Evolutionary conservation across 1,139 yeast genomes (phyloP).

Genomic region (Candida labiduridarum): DNA sequence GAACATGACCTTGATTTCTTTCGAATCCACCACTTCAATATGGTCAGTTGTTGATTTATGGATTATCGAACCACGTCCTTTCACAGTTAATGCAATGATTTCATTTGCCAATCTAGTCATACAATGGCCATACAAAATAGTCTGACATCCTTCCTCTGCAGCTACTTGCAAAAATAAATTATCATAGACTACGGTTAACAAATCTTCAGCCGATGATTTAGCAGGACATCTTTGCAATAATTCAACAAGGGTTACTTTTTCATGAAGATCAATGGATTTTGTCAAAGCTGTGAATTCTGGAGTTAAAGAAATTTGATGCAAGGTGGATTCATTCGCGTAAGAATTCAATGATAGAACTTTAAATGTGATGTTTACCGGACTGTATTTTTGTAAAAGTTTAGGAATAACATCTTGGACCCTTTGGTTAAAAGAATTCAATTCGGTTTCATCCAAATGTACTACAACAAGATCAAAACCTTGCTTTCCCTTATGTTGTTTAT

Average conservation of each 20-base stretch:
- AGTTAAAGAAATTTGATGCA: constrained; percentile 30
- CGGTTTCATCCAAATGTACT: constrained; percentile 51
- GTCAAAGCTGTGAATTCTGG: constrained; percentile 30
- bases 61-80: constrained; percentile 81
- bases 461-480: constrained; percentile 69
- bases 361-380: constrained; percentile 30
- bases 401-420: constrained; percentile 21
- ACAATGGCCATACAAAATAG: constrained; percentile 72
- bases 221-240: constrained; percentile 42
- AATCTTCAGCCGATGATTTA: constrained; percentile 66
- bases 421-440: constrained; percentile 19
- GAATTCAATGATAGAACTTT: constrained; percentile 42
- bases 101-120: constrained; percentile 85
- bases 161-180: constrained; percentile 56
- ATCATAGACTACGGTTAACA: constrained; percentile 50
- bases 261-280: constrained; percentile 8
- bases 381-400: constrained; percentile 23
- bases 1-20: constrained; percentile 48
- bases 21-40: constrained; percentile 26
- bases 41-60: constrained; percentile 56
- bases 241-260: constrained; percentile 21
- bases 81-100: constrained; percentile 78
- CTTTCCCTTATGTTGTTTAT: constrained; percentile 57
- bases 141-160: constrained; percentile 43
- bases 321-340: constrained; percentile 28